A percentile compares a stretch with the other conserved stretches of the same genome.
Conservation (phyloP, 495 filamentous ascomycete species). For the Zalerion maritima region DNA sequence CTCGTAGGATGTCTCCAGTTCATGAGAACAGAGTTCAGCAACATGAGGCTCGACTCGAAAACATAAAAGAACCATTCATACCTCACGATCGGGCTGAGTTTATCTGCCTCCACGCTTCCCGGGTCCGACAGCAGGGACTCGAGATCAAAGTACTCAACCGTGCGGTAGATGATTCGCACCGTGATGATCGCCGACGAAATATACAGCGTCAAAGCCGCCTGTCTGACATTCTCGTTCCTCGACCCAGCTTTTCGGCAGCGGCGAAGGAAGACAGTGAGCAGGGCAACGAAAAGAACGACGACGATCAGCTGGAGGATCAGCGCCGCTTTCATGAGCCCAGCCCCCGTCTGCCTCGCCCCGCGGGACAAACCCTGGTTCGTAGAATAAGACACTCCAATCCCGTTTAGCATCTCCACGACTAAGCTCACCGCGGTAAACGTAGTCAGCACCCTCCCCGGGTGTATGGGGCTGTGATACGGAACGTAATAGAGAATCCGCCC, state of each 20-base stretch:
- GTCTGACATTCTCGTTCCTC: conserved; percentile 39
- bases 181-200: conserved; percentile 44
- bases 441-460: conserved; percentile 60
- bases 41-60: conserved; percentile 53
- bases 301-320: conserved; percentile 54
- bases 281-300: conserved; percentile 41
- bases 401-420: conserved; percentile 52
- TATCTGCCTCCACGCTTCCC: conserved; percentile 6
- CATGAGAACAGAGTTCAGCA: conserved; percentile 42
- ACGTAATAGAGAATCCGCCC: conserved; percentile 67
- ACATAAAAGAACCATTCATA: conserved; percentile 64
- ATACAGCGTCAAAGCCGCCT: conserved; percentile 46
- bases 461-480: conserved; percentile 61
- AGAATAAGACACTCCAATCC: conserved; percentile 47
- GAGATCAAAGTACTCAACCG: conserved; percentile 44
- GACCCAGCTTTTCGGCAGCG: conserved; percentile 41
- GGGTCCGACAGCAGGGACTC: conserved; percentile 22
- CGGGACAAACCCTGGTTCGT: conserved; percentile 36
- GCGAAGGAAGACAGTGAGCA: conserved; percentile 44
- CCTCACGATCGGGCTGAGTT: conserved; percentile 39
- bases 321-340: conserved; percentile 46
- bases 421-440: conserved; percentile 55
- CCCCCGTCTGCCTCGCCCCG: conserved; percentile 35
- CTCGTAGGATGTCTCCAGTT: conserved; percentile 48
- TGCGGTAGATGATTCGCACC: conserved; percentile 50